These are phyloP conservation scores for Phytophthora constricta DNA, from an alignment of 352 stramenopile species.

Conservation along the genomic window DNA sequence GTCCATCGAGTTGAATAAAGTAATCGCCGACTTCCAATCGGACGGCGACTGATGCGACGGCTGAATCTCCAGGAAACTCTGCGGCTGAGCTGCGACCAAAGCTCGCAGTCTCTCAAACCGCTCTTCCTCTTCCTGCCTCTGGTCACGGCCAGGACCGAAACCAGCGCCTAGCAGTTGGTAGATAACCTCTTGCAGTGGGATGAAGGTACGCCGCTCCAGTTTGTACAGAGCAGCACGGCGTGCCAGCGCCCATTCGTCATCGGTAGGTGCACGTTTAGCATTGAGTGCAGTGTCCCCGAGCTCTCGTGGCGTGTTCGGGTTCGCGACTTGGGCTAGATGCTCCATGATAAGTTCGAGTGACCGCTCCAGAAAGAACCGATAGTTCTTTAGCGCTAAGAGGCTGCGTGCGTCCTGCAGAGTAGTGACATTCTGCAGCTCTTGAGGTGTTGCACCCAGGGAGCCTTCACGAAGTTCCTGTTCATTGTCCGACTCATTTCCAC, in stretches of 20 bases:
- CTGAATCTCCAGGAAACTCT: slow-evolving; percentile 72
- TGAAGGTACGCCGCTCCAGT: slow-evolving; percentile 69
- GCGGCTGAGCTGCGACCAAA: slow-evolving; percentile 50
- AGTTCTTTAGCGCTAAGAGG: slow-evolving; percentile 71
- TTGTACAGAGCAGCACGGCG: slow-evolving; percentile 63
- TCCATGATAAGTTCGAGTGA: slow-evolving; percentile 60
- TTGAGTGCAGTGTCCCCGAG: slow-evolving; percentile 23
- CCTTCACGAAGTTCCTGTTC: slow-evolving; percentile 38
- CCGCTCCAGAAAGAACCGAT: slow-evolving; percentile 77
- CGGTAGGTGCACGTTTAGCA: slow-evolving; percentile 27
- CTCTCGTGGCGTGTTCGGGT: slow-evolving; percentile 26
- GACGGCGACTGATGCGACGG: slow-evolving; percentile 52
- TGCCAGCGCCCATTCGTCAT: slow-evolving; percentile 62
- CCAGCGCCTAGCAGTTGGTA: slow-evolving; percentile 62
- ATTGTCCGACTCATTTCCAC: slow-evolving; percentile 32
- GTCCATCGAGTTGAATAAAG: slow-evolving; percentile 67
- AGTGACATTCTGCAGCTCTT: slow-evolving; percentile 45
- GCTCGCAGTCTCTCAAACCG: slow-evolving; percentile 60
- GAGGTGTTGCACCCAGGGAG: slow-evolving; percentile 25
- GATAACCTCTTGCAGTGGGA: slow-evolving; percentile 72
- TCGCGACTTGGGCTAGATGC: slow-evolving; percentile 33
- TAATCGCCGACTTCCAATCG: slow-evolving; percentile 59
- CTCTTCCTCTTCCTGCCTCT: slow-evolving; percentile 45
- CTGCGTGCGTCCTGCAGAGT: slow-evolving; percentile 58
- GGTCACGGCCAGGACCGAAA: slow-evolving; percentile 13